phyloP scores from a whole-genome alignment of 1,139 yeast species.

The Candida pseudoviswanathii region DNA sequence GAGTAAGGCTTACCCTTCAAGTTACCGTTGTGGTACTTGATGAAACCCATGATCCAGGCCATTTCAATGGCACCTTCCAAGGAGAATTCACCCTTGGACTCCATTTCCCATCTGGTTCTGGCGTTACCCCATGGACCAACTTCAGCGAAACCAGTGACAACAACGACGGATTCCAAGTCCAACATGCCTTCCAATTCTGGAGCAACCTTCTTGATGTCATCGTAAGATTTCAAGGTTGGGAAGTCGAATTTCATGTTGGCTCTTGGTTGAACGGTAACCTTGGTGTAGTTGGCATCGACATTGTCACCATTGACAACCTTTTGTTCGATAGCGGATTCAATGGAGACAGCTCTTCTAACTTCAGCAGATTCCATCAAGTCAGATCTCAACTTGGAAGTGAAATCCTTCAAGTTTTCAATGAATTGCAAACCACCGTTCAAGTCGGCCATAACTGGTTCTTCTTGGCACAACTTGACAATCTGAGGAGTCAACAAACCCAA shows the following conservation, averaged over 20 bases:
- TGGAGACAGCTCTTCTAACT: constrained; percentile 91
- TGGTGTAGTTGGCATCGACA: constrained; percentile 83
- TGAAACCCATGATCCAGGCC: constrained; percentile 99
- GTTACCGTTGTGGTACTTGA: constrained; percentile 90
- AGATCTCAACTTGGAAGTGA: constrained; percentile 77
- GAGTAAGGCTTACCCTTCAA: constrained; percentile 86
- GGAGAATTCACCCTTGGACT: constrained; percentile 92
- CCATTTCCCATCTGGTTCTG: constrained; percentile 99
- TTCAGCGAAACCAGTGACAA: constrained; percentile 96
- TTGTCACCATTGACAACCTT: constrained; percentile 87
- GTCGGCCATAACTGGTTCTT: constrained; percentile 94
- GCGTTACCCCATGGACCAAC: constrained; percentile 99
- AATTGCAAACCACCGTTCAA: constrained; percentile 98
- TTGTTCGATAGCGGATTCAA: constrained; percentile 91
- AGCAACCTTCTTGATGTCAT: constrained; percentile 68
- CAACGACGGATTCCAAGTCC: constrained; percentile 88
- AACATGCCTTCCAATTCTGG: constrained; percentile 87
- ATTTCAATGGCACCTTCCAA: constrained; percentile 97
- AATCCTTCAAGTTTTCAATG: constrained; percentile 87
- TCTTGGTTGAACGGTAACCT: constrained; percentile 82
- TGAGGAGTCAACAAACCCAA: constrained; percentile 91
- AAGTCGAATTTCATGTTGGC: constrained; percentile 92
- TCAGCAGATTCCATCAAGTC: constrained; percentile 86
- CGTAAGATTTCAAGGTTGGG: constrained; percentile 82
- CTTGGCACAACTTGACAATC: constrained; percentile 85